Evolutionary conservation across 2,329 filamentous ascomycete genomes (phyloP).

Genomic region (Ceratocystiopsis brevicomis): DNA sequence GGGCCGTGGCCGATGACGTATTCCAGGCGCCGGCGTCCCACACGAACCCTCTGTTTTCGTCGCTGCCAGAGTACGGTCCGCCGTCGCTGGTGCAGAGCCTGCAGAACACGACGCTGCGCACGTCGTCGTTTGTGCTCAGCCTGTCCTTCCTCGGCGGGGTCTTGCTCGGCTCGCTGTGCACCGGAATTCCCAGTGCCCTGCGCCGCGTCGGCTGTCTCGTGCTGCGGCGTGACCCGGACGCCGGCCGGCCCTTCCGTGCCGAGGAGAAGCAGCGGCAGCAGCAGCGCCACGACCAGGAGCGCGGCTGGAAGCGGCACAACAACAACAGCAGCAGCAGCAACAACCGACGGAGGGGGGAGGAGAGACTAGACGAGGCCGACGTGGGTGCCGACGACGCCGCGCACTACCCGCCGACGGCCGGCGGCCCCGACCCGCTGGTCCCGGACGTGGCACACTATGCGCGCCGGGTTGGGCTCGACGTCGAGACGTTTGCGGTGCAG

Average conservation of each 20-base stretch:
- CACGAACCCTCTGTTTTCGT: slow-evolving; percentile 69
- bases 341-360: no score
- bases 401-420: slow-evolving; percentile 51
- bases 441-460: slow-evolving; percentile 78
- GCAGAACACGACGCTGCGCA: slow-evolving; percentile 45
- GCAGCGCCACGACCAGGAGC: slow-evolving; percentile 36
- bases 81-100: slow-evolving; percentile 45
- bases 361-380: slow-evolving; percentile 7
- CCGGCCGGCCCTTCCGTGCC: slow-evolving; percentile 45
- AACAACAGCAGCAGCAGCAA: slow-evolving; percentile 5
- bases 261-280: slow-evolving; percentile 48
- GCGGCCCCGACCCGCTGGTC: slow-evolving; percentile 57
- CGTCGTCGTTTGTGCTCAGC: slow-evolving; percentile 57
- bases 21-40: slow-evolving; percentile 39
- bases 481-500: slow-evolving; percentile 66
- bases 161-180: slow-evolving; percentile 53
- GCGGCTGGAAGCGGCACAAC: slow-evolving; percentile 37
- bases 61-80: slow-evolving; percentile 63
- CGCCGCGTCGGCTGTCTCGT: slow-evolving; percentile 31
- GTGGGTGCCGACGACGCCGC: slow-evolving; percentile 17
- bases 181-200: slow-evolving; percentile 37
- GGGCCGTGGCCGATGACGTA: slow-evolving; percentile 21
- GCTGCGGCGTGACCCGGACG: slow-evolving; percentile 40
- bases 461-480: slow-evolving; percentile 66
- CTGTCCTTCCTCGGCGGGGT: slow-evolving; percentile 59